Percentiles rank a stretch among this genome's conserved stretches.
Conservation (phyloP, 164 flowering plant species). For the Annona squamosa region DNA sequence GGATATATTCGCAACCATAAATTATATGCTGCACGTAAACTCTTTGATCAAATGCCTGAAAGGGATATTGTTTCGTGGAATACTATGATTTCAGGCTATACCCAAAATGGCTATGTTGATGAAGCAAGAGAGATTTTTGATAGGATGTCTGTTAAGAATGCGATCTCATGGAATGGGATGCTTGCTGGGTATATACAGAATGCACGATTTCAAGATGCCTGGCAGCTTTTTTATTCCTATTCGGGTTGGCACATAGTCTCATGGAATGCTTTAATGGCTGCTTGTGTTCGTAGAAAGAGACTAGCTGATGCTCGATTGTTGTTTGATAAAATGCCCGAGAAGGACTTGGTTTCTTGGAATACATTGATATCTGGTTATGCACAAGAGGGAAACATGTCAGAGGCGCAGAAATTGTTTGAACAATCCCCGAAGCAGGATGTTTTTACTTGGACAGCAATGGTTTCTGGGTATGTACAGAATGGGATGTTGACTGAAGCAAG, state of each 20-base stretch:
- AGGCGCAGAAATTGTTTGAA: conserved; percentile 63
- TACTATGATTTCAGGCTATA: conserved; percentile 70
- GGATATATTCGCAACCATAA: conserved; percentile 44
- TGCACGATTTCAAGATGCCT: conserved; percentile 66
- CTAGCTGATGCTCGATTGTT: conserved; percentile 51
- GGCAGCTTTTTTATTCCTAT: conserved; percentile 49
- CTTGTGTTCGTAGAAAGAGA: conserved; percentile 59
- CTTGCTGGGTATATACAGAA: conserved; percentile 76
- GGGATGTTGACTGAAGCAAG: conserved; percentile 65
- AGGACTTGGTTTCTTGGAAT: conserved; percentile 84
- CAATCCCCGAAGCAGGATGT: conserved; percentile 60
- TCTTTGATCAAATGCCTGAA: conserved; percentile 69
- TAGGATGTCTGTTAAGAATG: conserved; percentile 55
- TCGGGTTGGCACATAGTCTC: conserved; percentile 61
- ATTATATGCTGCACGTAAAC: conserved; percentile 43
- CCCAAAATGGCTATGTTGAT: conserved; percentile 57
- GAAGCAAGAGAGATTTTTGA: conserved; percentile 66
- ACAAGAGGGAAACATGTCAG: conserved; percentile 50
- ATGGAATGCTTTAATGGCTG: conserved; percentile 87
- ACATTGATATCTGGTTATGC: conserved; percentile 78
- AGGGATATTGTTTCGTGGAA: conserved; percentile 87
- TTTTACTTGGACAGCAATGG: conserved; percentile 88
- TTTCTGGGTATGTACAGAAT: conserved; percentile 83
- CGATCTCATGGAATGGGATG: conserved; percentile 79
- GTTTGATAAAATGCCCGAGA: conserved; percentile 63